Percentiles rank a stretch among this genome's conserved stretches.
These are phyloP conservation scores for Euclidium syriacum DNA, from an alignment of 345 rosid genomes.

Conservation along the genomic window DNA sequence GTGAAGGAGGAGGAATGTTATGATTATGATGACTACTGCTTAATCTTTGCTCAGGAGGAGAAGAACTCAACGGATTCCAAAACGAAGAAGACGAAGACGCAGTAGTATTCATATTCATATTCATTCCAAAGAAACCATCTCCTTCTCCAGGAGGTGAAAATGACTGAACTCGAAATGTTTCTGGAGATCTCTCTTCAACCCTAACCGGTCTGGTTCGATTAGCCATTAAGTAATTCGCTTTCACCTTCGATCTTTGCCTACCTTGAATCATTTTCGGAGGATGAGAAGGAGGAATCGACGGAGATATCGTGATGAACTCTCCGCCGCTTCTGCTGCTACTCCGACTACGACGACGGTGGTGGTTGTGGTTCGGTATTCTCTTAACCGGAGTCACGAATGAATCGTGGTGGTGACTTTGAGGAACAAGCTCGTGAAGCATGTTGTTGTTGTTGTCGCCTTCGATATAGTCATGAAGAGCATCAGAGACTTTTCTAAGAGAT, in stretches of 20 bases:
- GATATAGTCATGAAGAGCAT: slow-evolving; percentile 68
- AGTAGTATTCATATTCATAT: slow-evolving; percentile 32
- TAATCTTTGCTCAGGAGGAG: slow-evolving; percentile 35
- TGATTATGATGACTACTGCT: slow-evolving; percentile 33
- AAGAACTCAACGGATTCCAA: slow-evolving; percentile 30
- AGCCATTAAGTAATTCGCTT: slow-evolving; percentile 56
- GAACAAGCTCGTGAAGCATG: slow-evolving; percentile 42
- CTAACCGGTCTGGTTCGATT: slow-evolving; percentile 63
- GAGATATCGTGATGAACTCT: slow-evolving; percentile 61
- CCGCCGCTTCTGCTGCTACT: slow-evolving; percentile 13
- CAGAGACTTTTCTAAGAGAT: slow-evolving; percentile 77
- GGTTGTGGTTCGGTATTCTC: slow-evolving; percentile 34
- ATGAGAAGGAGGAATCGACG: slow-evolving; percentile 16
- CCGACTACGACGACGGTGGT: no score
- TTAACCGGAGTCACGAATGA: slow-evolving; percentile 58
- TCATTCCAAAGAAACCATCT: slow-evolving; percentile 56
- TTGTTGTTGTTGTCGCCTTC: slow-evolving; percentile 53
- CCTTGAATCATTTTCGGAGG: slow-evolving; percentile 39
- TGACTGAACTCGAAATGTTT: slow-evolving; percentile 50
- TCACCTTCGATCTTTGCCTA: slow-evolving; percentile 46
- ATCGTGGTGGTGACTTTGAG: slow-evolving; percentile 34
- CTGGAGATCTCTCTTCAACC: slow-evolving; percentile 85
- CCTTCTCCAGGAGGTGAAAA: slow-evolving; percentile 56
- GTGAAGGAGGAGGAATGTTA: slow-evolving; percentile 74
- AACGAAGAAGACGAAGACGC: slow-evolving; percentile 23